Evolutionary conservation across 805 yeast species (phyloP), one percentile per base, ranked within the genome.

Genomic region (Wickerhamomyces alni): DNA sequence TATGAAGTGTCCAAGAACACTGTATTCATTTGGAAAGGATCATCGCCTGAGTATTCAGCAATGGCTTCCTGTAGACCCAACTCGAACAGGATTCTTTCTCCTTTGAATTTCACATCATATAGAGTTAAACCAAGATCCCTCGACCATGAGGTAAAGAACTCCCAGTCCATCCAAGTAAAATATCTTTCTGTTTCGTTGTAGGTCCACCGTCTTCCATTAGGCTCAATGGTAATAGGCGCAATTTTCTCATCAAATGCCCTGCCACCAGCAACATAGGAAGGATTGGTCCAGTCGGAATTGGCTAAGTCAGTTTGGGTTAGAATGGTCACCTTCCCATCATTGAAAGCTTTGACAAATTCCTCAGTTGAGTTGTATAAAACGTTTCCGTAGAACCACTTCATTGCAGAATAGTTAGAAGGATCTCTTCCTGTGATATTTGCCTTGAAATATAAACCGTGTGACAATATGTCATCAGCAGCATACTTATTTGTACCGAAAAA

Each of bases 161-260:
- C 53, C 60, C 60, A 55, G 37, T 53, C 59, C 57, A 55, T 52
- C 60, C 60, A 54, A 9, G 52, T 46, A 45, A 55, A 55, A 42
- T 52, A 55, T 42, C 58, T 47, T 24, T 55, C 58, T 6, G 30
- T 24, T 36, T 53, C 59, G 16, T 42, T 43, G 41, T 33, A 51
- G 16, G 37, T 40, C 60, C 60, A 55, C 36, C 60, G 48, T 32
- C 58, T 48, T 26, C 60, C 60, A 32, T 53, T 43, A 22, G 59
- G 58, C 34, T 55, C 59, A 32, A 55, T 30, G 1, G 37, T 9
- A 17, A 48, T 37, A 35, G 60, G 60, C 3, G 57, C 45, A 9
- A 43, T 31, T 30, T 48, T 53, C 3, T 54, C 51, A 37, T 55
- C 60, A 11, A 47, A 35, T 8, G 48, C 55, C 38, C 50, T 47